Evolutionary conservation across 2,329 filamentous ascomycete species (phyloP).

Genomic region (Beauveria scarabaeidicola): DNA sequence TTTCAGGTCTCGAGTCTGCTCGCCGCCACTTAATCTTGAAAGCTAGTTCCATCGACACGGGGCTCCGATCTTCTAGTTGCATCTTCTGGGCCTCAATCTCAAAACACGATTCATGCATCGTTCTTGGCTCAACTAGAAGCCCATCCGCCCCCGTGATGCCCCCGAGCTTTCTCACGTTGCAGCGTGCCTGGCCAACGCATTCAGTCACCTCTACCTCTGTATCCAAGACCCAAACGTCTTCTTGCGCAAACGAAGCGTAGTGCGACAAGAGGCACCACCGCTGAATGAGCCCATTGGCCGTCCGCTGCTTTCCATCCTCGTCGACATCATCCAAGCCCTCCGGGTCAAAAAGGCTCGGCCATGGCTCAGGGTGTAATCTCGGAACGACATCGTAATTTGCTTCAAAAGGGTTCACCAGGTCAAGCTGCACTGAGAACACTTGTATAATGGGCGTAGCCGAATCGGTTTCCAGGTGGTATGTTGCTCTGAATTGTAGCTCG

Average conservation of each 20-base stretch:
- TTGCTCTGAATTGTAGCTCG: conserved; percentile 62
- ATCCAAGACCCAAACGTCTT: conserved; percentile 56
- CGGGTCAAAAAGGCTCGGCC: conserved; percentile 78
- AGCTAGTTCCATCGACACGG: conserved; percentile 64
- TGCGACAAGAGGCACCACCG: conserved; percentile 70
- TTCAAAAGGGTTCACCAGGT: conserved; percentile 78
- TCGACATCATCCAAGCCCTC: conserved; percentile 34
- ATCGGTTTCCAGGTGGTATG: conserved; percentile 74
- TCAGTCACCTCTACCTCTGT: conserved; percentile 54
- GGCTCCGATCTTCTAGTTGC: conserved; percentile 71
- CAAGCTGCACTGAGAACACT: conserved; percentile 57
- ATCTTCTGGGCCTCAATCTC: conserved; percentile 66
- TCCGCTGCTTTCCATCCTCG: conserved; percentile 22
- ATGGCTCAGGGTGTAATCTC: conserved; percentile 64
- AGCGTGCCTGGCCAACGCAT: conserved; percentile 54
- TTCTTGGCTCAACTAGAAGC: conserved; percentile 51
- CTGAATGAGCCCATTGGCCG: conserved; percentile 59
- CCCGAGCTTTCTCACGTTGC: conserved; percentile 35
- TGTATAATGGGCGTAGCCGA: conserved; percentile 74
- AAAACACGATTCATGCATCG: conserved; percentile 65
- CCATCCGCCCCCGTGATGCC: conserved; percentile 31
- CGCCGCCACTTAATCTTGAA: conserved; percentile 74
- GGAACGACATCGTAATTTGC: conserved; percentile 84
- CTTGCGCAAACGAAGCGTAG: conserved; percentile 68
- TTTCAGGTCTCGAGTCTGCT: conserved; percentile 23